Conservation (phyloP, 139 green algal species). For the Haematococcus sp. region DNA sequence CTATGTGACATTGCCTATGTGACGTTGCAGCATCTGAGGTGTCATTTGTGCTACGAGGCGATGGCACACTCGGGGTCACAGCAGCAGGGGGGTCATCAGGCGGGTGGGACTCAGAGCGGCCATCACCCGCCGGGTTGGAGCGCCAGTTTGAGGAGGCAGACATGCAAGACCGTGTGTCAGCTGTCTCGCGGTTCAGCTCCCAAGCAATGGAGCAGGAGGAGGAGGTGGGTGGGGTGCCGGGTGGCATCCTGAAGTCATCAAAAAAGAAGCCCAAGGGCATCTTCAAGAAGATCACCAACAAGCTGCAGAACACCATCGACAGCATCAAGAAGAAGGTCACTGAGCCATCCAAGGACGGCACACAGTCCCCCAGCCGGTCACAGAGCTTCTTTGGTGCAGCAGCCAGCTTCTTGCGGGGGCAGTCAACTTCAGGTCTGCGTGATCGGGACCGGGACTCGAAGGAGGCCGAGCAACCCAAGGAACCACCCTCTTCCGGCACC, state of each 20-base stretch:
- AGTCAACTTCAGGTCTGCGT: too few species aligned
- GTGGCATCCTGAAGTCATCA: too few species aligned
- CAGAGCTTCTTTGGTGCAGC: too few species aligned
- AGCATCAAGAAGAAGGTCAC: not conserved
- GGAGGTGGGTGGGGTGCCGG: too few species aligned
- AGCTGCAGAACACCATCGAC: not conserved
- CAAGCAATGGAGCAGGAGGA: too few species aligned
- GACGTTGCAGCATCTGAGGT: slow-evolving; percentile 3
- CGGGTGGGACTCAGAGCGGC: not conserved
- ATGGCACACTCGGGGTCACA: not conserved
- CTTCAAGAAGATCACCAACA: slow-evolving; percentile 13
- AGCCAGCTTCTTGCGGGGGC: too few species aligned
- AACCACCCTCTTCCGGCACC: too few species aligned
- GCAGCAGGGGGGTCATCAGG: not conserved
- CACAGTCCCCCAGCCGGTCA: too few species aligned
- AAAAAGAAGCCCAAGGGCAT: slow-evolving; percentile 19
- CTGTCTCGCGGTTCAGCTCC: too few species aligned
- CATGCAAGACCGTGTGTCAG: too few species aligned
- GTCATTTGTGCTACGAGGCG: not conserved
- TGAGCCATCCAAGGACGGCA: not conserved
- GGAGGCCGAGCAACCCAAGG: too few species aligned
- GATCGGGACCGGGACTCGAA: too few species aligned
- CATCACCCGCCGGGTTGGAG: not conserved
- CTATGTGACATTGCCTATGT: slow-evolving; percentile 4
- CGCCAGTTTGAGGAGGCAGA: not conserved